Evolutionary conservation across 257 asterid species (phyloP).

Genomic region (Solanum phureja): DNA sequence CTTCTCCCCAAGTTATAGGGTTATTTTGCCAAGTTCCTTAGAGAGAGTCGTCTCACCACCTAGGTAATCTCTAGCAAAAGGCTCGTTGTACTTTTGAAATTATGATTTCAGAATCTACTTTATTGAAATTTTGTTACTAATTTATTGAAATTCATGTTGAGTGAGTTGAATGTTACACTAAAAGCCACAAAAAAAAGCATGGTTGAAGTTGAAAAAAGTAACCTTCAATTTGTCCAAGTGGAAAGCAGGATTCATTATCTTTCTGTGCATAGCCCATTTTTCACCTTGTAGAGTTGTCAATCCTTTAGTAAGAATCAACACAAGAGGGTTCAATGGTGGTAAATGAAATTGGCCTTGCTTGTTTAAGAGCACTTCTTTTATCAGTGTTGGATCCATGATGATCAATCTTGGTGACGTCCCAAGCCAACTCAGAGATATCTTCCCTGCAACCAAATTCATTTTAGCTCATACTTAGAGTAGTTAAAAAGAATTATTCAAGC

Average conservation of each 20-base stretch:
- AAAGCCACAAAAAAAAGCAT: neutral
- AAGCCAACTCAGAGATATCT: slow-evolving; percentile 29
- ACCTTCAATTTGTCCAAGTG: slow-evolving; percentile 47
- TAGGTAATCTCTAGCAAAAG: neutral
- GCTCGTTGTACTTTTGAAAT: neutral
- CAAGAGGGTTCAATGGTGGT: slow-evolving; percentile 24
- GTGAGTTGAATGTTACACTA: neutral
- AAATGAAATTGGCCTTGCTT: slow-evolving; percentile 30
- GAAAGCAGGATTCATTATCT: slow-evolving; percentile 39
- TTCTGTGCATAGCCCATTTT: slow-evolving; percentile 39
- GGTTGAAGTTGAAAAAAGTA: neutral
- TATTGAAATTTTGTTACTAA: too few species aligned
- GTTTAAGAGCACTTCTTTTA: slow-evolving; percentile 36
- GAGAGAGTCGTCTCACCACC: neutral
- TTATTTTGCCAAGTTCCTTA: neutral
- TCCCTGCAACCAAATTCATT: slow-evolving; percentile 19
- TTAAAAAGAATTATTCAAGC: neutral
- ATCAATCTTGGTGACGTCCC: slow-evolving; percentile 36
- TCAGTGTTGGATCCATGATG: slow-evolving; percentile 35
- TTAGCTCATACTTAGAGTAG: neutral
- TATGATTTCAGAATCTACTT: neutral
- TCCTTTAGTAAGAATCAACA: slow-evolving; percentile 29
- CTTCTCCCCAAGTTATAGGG: neutral
- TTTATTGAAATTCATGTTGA: neutral
- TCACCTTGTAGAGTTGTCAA: slow-evolving; percentile 33